A percentile compares a stretch with the other conserved stretches of the same genome.
Evolutionary conservation across 2,329 filamentous ascomycete genomes (phyloP).

Genomic region (Chaetomiaceae sp.): DNA sequence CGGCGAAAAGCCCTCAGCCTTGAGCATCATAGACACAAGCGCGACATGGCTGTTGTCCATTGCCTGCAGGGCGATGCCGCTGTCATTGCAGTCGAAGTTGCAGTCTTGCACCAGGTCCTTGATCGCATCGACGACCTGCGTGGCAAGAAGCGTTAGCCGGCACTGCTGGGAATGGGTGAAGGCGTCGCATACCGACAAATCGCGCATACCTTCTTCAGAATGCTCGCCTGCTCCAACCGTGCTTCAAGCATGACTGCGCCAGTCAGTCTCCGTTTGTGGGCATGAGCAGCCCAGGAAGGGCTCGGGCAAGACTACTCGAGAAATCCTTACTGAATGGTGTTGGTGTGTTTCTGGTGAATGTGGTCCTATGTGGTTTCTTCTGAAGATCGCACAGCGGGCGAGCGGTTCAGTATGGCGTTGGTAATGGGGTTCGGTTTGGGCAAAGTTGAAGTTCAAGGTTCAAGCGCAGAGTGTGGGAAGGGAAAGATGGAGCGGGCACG

Average conservation of each 20-base stretch:
- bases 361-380: background rate
- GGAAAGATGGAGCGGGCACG: constrained; percentile 16
- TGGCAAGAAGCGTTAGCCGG: constrained; percentile 18
- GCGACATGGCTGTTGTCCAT: constrained; percentile 99
- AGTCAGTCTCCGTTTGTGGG: constrained; percentile 9
- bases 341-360: background rate
- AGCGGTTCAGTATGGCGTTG: background rate
- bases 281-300: too few species aligned
- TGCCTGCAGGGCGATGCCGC: constrained; percentile 92
- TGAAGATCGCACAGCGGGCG: background rate
- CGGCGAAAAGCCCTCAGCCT: constrained; percentile 86
- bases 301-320: too few species aligned
- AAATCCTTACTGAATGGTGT: constrained; percentile 12
- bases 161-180: background rate
- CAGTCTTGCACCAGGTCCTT: constrained; percentile 99
- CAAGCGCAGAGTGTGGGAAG: constrained; percentile 14
- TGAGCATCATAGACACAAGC: constrained; percentile 97
- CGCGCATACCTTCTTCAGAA: constrained; percentile 83
- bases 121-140: constrained; percentile 92
- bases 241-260: constrained; percentile 63
- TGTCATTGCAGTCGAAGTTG: constrained; percentile 99
- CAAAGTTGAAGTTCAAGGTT: constrained; percentile 4
- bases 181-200: background rate
- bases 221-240: constrained; percentile 85
- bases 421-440: background rate